Base-by-base conservation (phyloP, 768 basidiomycete species). In the Lactarius psammicola region DNA sequence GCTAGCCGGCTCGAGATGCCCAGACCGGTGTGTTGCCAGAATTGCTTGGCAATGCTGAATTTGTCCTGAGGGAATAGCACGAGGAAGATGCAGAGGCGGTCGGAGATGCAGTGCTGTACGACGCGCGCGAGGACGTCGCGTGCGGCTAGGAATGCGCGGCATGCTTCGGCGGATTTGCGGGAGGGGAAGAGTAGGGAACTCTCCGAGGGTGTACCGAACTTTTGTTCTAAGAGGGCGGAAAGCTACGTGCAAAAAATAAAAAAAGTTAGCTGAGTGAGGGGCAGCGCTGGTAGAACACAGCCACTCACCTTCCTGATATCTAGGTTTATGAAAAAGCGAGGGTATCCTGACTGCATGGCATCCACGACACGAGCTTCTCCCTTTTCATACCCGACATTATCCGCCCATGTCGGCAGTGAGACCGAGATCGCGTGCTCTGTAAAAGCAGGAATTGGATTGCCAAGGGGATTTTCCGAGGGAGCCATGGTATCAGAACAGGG, bases 11-110 rank as follows among this genome's bases (percentile, higher is more conserved):
- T 94, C 3, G 91, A 94, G 46, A 99, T 87, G 1, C 95, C 95
- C 65, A 90, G 78, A 0, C 96, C 96, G 0, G 90, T 87, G 74
- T 98, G 96, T 70, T 98, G 95, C 96, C 96, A 98, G 76, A 95
- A 98, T 75, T 94, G 83, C 74, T 92, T 96, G 9, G 92, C 94
- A 8, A 88, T 74, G 10, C 82, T 72, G 70, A 82, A 87, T 4
- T 83, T 75, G 4, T 85, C 81, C 2, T 78, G 75, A 7, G 88
- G 86, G 74, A 95, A 92, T 18, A 99, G 77, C 1, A 88, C 87
- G 69, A 95, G 90, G 74, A 96, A 88, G 1, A 99, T 86, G 44
- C 84, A 77, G 68, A 82, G 78, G 64, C 55, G 61, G 66, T 71
- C 70, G 73, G 68, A 62, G 56, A 94, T 86, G 74, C 87, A 79